Percentiles rank a stretch among this genome's conserved stretches.
These are phyloP conservation scores for Chaetoscypha palmicola DNA, from an alignment of 2,329 filamentous ascomycete species.

Conservation along the genomic window DNA sequence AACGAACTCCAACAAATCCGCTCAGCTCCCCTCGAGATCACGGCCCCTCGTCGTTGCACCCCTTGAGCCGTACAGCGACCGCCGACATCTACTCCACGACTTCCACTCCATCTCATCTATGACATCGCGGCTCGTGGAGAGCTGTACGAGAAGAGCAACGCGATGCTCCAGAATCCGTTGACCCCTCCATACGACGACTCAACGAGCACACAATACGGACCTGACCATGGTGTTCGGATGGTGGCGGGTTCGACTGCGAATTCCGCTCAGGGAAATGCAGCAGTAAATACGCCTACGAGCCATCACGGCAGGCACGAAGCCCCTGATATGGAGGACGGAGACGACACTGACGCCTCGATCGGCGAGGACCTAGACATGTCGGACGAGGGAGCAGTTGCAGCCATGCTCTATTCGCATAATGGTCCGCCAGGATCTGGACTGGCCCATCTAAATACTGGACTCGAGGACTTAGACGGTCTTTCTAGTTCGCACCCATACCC, in stretches of 20 bases:
- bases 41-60: conserved; percentile 10
- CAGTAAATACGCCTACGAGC: conserved; percentile 15
- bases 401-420: conserved; percentile 18
- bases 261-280: background rate
- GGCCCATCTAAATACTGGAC: conserved; percentile 21
- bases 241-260: conserved; percentile 1
- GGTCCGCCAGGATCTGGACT: conserved; percentile 20
- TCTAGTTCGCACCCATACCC: background rate
- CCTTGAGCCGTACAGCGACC: conserved; percentile 10
- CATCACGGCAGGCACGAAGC: conserved; percentile 14
- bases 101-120: conserved; percentile 15
- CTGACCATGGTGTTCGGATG: conserved; percentile 12
- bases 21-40: conserved; percentile 15
- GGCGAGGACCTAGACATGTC: conserved; percentile 29
- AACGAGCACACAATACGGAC: conserved; percentile 11
- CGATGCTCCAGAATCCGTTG: conserved; percentile 23
- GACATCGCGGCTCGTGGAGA: conserved; percentile 12
- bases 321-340: conserved; percentile 11
- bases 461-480: conserved; percentile 4
- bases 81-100: conserved; percentile 13
- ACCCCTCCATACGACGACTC: conserved; percentile 23
- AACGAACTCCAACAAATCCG: conserved; percentile 4
- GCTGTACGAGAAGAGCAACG: conserved; percentile 16
- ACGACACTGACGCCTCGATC: conserved; percentile 5
- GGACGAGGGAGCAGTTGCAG: conserved; percentile 23